Conservation (phyloP, 768 basidiomycete species). For the Suillus cothurnatus region DNA sequence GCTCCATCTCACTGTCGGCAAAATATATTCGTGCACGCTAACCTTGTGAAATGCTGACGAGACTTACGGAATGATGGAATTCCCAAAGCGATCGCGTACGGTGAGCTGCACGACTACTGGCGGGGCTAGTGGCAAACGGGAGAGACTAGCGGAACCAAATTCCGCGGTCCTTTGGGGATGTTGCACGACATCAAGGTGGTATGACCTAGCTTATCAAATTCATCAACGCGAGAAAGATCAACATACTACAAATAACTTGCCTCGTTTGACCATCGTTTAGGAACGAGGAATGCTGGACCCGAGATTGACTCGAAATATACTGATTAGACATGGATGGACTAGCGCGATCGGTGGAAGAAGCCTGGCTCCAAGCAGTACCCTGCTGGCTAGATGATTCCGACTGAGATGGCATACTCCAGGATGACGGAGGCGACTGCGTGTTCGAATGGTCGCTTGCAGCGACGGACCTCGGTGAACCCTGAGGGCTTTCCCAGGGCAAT, state of each 20-base stretch:
- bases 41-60: constrained; percentile 21
- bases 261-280: constrained; percentile 55
- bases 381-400: constrained; percentile 34
- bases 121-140: constrained; percentile 82
- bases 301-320: constrained; percentile 44
- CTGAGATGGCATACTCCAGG: constrained; percentile 40
- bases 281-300: constrained; percentile 61
- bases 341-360: constrained; percentile 30
- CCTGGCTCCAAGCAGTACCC: constrained; percentile 29
- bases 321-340: constrained; percentile 37
- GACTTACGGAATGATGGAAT: constrained; percentile 78
- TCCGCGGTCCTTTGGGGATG: constrained; percentile 83
- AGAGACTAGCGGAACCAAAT: constrained; percentile 72
- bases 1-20: constrained; percentile 70
- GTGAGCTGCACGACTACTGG: constrained; percentile 81
- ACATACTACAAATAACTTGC: constrained; percentile 37
- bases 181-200: constrained; percentile 84
- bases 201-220: constrained; percentile 47
- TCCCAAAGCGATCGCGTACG: constrained; percentile 71
- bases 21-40: constrained; percentile 23
- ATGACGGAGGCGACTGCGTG: constrained; percentile 47
- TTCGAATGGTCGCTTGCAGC: constrained; percentile 51
- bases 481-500: constrained; percentile 30
- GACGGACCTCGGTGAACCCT: constrained; percentile 34
- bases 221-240: constrained; percentile 20